Conservation (phyloP, 129 eudicot species). For the Glebionis coronaria region DNA sequence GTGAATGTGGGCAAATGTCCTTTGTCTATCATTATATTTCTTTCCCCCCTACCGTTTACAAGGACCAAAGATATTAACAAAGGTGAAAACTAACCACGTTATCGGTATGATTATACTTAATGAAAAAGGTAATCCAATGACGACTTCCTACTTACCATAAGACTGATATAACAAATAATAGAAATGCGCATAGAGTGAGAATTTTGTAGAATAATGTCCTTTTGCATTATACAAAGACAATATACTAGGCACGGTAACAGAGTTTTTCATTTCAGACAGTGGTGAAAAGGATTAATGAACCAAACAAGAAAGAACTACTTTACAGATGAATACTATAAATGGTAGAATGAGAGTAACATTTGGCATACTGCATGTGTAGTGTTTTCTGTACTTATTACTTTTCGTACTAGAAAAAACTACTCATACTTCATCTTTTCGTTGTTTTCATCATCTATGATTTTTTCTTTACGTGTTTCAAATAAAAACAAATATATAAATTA, state of each 20-base stretch:
- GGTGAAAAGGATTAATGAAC: slow-evolving; percentile 4
- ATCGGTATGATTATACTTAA: slow-evolving; percentile 5
- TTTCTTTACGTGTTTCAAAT: slow-evolving; percentile 5
- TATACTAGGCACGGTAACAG: not conserved
- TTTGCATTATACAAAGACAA: not conserved
- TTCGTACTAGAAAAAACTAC: slow-evolving; percentile 19
- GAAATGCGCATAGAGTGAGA: not conserved
- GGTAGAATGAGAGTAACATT: slow-evolving; percentile 18
- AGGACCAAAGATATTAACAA: slow-evolving; percentile 6
- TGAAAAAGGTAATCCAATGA: not conserved
- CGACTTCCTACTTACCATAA: slow-evolving; percentile 12
- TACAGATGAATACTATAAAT: slow-evolving; percentile 21
- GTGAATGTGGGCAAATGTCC: slow-evolving; percentile 28
- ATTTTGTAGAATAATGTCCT: not conserved
- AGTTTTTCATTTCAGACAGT: slow-evolving; percentile 3
- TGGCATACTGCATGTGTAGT: slow-evolving; percentile 31
- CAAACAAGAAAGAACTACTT: slow-evolving; percentile 13
- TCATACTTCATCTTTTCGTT: not conserved
- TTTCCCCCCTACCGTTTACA: slow-evolving; percentile 12
- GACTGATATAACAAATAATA: not conserved
- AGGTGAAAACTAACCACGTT: slow-evolving; percentile 10
- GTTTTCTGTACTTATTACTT: slow-evolving; percentile 27
- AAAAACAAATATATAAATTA: not conserved
- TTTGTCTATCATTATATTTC: slow-evolving; percentile 17
- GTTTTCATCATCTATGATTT: slow-evolving; percentile 12